Percentiles rank a stretch among this genome's conserved stretches.
These are phyloP conservation scores for Brassica juncea DNA, from an alignment of 345 rosid genomes.

Conservation along the genomic window DNA sequence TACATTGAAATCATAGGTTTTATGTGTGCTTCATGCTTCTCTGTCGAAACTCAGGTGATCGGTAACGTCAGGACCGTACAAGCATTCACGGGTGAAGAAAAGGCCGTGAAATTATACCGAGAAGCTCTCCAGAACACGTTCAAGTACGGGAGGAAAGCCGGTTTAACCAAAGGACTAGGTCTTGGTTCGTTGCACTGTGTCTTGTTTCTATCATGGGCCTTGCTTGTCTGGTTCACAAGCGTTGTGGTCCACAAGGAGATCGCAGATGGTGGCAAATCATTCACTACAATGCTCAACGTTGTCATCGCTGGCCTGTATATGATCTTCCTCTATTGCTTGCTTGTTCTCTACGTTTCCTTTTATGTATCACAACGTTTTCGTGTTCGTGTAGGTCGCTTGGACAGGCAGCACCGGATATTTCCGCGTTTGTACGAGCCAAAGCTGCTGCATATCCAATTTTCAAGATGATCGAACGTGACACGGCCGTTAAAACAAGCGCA, in stretches of 20 bases:
- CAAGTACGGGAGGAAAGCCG: constrained; percentile 77
- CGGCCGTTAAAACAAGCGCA: constrained; percentile 56
- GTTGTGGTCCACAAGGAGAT: constrained; percentile 77
- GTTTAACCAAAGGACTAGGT: constrained; percentile 89
- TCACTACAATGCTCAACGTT: constrained; percentile 98
- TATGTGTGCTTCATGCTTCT: not conserved
- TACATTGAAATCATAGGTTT: not conserved
- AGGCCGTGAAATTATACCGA: constrained; percentile 67
- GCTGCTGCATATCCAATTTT: constrained; percentile 93
- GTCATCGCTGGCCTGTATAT: constrained; percentile 89
- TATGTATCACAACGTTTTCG: not conserved
- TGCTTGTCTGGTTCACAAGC: constrained; percentile 95
- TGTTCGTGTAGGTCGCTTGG: constrained; percentile 69
- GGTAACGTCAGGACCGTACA: constrained; percentile 97
- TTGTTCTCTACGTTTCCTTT: constrained; percentile 16
- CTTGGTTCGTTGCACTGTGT: constrained; percentile 83
- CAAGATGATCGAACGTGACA: constrained; percentile 87
- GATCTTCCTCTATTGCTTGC: not conserved
- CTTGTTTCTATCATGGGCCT: constrained; percentile 88
- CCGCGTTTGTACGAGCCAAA: constrained; percentile 78
- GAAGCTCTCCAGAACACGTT: constrained; percentile 75
- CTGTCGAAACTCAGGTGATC: constrained; percentile 58
- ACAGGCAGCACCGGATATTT: constrained; percentile 85
- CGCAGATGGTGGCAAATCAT: constrained; percentile 84
- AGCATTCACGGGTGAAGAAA: constrained; percentile 94